Evolutionary conservation across 306 rosid species (phyloP).

Genomic region (Carpinus viminea): DNA sequence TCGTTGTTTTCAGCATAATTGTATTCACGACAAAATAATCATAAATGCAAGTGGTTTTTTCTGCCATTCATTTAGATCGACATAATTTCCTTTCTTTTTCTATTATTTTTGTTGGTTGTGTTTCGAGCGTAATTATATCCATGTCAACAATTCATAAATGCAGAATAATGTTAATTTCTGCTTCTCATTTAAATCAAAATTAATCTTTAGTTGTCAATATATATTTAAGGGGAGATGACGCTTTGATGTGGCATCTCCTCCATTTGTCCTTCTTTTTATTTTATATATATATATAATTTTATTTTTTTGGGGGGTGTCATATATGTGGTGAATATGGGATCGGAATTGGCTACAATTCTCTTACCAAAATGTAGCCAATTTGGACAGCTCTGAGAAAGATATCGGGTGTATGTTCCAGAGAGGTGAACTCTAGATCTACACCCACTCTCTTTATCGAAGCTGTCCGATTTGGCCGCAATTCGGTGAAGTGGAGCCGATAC

Average conservation of each 20-base stretch:
- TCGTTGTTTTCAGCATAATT: background rate
- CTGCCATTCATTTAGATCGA: slow-evolving; percentile 10
- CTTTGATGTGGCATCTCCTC: background rate
- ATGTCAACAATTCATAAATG: slow-evolving; percentile 3
- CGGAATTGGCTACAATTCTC: background rate
- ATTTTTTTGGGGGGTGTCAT: background rate
- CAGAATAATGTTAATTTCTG: background rate
- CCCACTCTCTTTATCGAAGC: too few relatives aligned
- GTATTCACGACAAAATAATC: background rate
- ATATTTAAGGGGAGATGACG: background rate
- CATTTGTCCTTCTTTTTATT: background rate
- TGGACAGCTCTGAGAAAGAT: too few relatives aligned
- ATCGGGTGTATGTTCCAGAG: too few relatives aligned
- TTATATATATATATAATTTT: background rate
- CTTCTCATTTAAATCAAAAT: background rate
- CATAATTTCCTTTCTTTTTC: too few relatives aligned
- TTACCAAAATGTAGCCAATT: too few relatives aligned
- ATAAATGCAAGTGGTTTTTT: background rate
- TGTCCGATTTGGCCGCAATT: too few relatives aligned
- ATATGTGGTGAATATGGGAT: too few relatives aligned
- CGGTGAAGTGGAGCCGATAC: too few relatives aligned
- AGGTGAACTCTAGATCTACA: too few relatives aligned
- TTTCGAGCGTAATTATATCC: background rate
- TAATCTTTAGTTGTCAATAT: slow-evolving; percentile 1
- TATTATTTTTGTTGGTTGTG: too few relatives aligned